Evolutionary conservation across 2,329 filamentous ascomycete species (phyloP), one percentile per base, ranked within the genome.

Genomic region (Hysterium pulicare): DNA sequence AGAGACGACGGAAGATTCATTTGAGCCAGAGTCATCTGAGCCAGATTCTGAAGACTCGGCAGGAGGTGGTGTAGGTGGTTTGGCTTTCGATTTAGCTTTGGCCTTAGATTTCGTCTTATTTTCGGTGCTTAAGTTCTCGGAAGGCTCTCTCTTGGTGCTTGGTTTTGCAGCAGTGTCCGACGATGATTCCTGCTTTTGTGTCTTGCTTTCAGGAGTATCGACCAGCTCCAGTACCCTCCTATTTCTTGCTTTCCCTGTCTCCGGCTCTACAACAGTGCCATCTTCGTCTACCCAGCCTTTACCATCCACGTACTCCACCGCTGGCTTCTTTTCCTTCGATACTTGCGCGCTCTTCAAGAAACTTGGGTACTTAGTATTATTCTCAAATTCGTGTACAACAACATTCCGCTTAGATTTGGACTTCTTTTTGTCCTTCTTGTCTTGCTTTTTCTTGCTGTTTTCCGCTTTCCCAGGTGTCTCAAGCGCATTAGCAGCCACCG

Each of bases 351-450:
- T 72, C 62, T 87, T 88, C 45, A 96, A 67, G 61, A 95, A 96
- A 4, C 80, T 86, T 0, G 90, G 87, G 50, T 89, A 85, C 56
- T 89, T 91, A 28, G 81, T 82, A 6, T 86, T 90, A 62, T 89
- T 90, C 54, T 86, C 81, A 61, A 96, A 97, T 62, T 98, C 93
- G 66, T 97, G 90, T 3, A 97, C 77, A 3, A 88, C 73, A 1
- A 84, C 75, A 45, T 86, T 80, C 17, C 73, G 58, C 33, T 57
- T 61, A 1, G 55, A 52, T 33, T 53, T 60, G 3, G 58, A 75
- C 34, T 76, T 75, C 54, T 81, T 78, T 46, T 76, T 79, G 51
- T 79, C 79, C 61, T 78, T 81, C 54, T 81, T 82, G 52, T 78
- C 82, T 53, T 75, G 75, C 48, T 74, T 72, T n/a, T 70, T 64